phyloP scores from a whole-genome alignment of 2,329 filamentous ascomycete species.

The Pleomassaria siparia region DNA sequence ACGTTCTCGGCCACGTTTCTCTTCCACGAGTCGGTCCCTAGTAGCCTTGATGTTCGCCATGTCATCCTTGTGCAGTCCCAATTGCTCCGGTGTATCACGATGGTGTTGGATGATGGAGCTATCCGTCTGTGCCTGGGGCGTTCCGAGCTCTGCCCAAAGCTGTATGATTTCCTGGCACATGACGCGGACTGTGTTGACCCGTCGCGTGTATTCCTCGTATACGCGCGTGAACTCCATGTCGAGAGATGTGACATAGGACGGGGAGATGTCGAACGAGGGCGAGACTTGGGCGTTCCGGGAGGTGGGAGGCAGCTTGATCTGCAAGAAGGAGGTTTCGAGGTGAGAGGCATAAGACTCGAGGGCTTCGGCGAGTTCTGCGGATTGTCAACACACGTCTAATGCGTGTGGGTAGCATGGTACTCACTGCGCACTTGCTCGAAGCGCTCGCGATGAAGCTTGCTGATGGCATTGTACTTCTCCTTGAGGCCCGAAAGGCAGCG shows the following conservation, averaged over 20 bases:
- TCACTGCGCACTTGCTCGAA: constrained; percentile 94
- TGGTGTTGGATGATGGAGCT: constrained; percentile 83
- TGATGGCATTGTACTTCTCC: constrained; percentile 81
- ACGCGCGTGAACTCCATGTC: constrained; percentile 91
- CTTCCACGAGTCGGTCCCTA: constrained; percentile 80
- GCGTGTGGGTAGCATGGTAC: constrained; percentile 32
- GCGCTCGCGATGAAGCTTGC: constrained; percentile 82
- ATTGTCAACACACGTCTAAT: constrained; percentile 14
- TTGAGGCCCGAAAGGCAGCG: constrained; percentile 78
- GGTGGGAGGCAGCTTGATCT: constrained; percentile 81
- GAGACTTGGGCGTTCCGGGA: constrained; percentile 74
- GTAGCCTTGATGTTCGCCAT: constrained; percentile 69
- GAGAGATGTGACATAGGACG: constrained; percentile 80
- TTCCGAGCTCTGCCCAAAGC: constrained; percentile 93
- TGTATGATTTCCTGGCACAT: constrained; percentile 84
- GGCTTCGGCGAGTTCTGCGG: constrained; percentile 81
- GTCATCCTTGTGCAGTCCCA: constrained; percentile 89
- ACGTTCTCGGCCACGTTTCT: constrained; percentile 84
- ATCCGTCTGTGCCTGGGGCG: constrained; percentile 90
- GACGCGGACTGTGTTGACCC: constrained; percentile 72
- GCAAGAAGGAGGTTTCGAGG: constrained; percentile 85
- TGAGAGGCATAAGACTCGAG: constrained; percentile 96
- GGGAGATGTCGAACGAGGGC: constrained; percentile 87
- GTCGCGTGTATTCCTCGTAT: constrained; percentile 92
- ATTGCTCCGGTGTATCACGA: constrained; percentile 86